Percentiles rank a stretch among this genome's conserved stretches.
Conservation (phyloP, 2,329 filamentous ascomycete species). For the Fusarium heterosporum region DNA sequence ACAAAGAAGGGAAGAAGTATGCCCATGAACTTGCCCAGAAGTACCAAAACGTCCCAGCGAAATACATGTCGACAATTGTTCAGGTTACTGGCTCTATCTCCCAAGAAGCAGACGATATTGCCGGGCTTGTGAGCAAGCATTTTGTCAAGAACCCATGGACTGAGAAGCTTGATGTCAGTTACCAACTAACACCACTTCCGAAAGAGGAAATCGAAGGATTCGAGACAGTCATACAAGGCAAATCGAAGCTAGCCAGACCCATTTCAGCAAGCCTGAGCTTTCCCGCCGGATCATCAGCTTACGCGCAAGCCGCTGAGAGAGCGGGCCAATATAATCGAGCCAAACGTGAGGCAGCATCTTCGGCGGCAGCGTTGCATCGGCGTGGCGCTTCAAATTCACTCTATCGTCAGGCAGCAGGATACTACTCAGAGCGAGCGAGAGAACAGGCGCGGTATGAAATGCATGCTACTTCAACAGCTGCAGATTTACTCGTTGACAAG, state of each 20-base stretch:
- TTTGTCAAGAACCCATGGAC: constrained; percentile 55
- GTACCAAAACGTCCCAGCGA: constrained; percentile 57
- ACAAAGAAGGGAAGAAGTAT: constrained; percentile 47
- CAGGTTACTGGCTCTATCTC: constrained; percentile 54
- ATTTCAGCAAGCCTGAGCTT: constrained; percentile 6
- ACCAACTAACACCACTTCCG: constrained; percentile 54
- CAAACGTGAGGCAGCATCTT: constrained; percentile 49
- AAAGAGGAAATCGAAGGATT: constrained; percentile 50
- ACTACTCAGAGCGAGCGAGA: constrained; percentile 78
- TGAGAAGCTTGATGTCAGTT: constrained; percentile 53
- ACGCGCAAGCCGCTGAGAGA: constrained; percentile 47
- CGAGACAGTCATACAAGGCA: constrained; percentile 29
- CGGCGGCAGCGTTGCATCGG: constrained; percentile 57
- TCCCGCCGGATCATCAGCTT: constrained; percentile 30
- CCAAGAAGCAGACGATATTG: constrained; percentile 55
- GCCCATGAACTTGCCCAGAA: constrained; percentile 53
- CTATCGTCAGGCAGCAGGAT: constrained; percentile 79
- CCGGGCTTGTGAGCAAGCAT: constrained; percentile 56
- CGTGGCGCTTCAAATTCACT: constrained; percentile 75
- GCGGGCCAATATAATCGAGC: constrained; percentile 49
- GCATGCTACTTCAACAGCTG: constrained; percentile 71
- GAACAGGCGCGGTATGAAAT: constrained; percentile 70
- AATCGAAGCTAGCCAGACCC: constrained; percentile 22
- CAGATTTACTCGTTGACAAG: constrained; percentile 74
- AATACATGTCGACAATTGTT: constrained; percentile 58